phyloP scores from a whole-genome alignment of 164 flowering plant genomes.

The Magnolia sinica region DNA sequence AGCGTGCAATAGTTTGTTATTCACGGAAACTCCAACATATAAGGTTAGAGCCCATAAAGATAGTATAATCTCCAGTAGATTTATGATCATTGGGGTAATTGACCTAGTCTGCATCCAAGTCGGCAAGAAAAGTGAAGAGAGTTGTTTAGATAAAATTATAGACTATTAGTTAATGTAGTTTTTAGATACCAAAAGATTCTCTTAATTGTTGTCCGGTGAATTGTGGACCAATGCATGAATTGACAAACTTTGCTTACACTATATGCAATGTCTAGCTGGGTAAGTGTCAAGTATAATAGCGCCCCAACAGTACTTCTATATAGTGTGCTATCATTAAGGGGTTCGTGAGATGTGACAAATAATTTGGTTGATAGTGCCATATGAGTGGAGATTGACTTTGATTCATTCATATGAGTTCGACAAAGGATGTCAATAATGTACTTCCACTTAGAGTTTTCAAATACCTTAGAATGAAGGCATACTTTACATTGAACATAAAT shows the following conservation, averaged over 20 bases:
- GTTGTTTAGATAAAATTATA: background rate
- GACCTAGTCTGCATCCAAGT: background rate
- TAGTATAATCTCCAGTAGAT: background rate
- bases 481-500: background rate
- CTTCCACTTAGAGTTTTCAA: background rate
- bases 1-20: background rate
- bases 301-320: background rate
- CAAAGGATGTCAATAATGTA: background rate
- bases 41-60: background rate
- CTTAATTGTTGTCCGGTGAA: background rate
- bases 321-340: too few species aligned
- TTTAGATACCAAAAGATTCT: background rate
- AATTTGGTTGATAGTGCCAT: too few species aligned
- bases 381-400: background rate
- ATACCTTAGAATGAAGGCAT: background rate
- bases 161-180: background rate
- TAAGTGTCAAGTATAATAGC: background rate
- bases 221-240: too few species aligned
- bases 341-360: background rate
- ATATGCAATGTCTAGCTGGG: background rate
- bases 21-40: background rate
- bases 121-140: background rate
- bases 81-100: background rate
- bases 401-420: background rate
- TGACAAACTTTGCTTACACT: too few species aligned